A percentile compares a stretch with the other conserved stretches of the same genome.
Conservation (phyloP, 371 early-diverging fungal genomes). For the Catenaria anguillulae region DNA sequence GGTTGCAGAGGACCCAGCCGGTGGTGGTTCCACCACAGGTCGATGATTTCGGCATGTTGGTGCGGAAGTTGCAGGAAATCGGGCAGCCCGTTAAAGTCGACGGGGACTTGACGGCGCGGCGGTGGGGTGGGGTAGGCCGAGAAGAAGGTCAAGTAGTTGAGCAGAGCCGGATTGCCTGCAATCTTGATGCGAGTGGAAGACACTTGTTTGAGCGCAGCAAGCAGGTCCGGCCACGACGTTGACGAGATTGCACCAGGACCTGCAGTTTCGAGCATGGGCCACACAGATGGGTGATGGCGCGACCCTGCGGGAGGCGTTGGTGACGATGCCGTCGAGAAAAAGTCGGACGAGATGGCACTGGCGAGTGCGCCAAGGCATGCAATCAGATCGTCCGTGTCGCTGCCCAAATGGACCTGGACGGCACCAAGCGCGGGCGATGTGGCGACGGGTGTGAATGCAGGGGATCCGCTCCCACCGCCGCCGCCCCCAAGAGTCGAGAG, state of each 20-base stretch:
- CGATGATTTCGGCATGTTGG: not conserved
- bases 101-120: not conserved
- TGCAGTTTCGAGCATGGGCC: not conserved
- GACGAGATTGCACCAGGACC: not conserved
- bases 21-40: conserved; percentile 5
- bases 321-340: not conserved
- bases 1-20: not conserved
- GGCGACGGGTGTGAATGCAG: too few species aligned
- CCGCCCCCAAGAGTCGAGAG: too few species aligned
- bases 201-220: too few species aligned
- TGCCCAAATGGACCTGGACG: too few species aligned
- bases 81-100: not conserved
- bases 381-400: not conserved
- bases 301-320: not conserved
- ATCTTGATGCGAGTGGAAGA: not conserved
- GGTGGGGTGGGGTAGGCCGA: not conserved
- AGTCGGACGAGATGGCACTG: not conserved
- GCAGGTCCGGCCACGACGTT: too few species aligned
- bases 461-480: too few species aligned
- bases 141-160: conserved; percentile 3
- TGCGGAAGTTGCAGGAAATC: conserved; percentile 6
- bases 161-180: not conserved
- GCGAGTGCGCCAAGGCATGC: not conserved
- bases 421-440: too few species aligned
- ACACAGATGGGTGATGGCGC: not conserved